A percentile compares a stretch with the other conserved stretches of the same genome.
Evolutionary conservation across 208 protist species (phyloP).

Genomic region (Leishmania amazonensis): DNA sequence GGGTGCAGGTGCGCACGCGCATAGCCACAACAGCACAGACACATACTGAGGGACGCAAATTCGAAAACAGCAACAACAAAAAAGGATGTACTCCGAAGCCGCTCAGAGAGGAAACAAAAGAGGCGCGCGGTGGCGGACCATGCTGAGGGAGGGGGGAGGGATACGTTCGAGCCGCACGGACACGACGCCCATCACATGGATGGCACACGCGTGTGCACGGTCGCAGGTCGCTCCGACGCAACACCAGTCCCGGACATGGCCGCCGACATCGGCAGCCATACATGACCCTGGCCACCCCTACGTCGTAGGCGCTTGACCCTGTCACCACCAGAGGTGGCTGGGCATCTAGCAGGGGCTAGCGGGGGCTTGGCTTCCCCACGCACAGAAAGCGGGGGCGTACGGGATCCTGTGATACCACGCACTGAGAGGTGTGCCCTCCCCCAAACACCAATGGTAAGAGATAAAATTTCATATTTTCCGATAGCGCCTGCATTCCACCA

Average conservation of each 20-base stretch:
- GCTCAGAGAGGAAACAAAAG: not conserved
- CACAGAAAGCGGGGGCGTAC: not conserved
- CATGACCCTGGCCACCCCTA: no score
- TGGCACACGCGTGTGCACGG: not conserved
- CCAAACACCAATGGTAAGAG: no score
- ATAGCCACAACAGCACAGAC: not conserved
- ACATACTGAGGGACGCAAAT: not conserved
- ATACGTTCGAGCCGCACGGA: not conserved
- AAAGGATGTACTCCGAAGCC: not conserved
- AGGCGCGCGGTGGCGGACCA: not conserved
- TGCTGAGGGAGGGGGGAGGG: not conserved
- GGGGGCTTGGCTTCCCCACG: not conserved
- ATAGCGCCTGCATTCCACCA: no score
- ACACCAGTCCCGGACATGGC: not conserved
- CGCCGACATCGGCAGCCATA: not conserved
- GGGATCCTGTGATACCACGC: no score
- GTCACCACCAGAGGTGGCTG: not conserved
- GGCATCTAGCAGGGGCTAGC: not conserved
- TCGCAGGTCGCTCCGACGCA: not conserved
- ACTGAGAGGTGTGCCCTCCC: no score
- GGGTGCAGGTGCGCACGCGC: not conserved
- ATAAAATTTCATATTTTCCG: no score
- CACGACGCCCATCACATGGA: not conserved
- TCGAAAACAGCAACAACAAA: not conserved
- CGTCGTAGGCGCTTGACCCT: not conserved